Evolutionary conservation across 1,139 yeast genomes (phyloP).

Genomic region (Geotrichum citri-aurantii): DNA sequence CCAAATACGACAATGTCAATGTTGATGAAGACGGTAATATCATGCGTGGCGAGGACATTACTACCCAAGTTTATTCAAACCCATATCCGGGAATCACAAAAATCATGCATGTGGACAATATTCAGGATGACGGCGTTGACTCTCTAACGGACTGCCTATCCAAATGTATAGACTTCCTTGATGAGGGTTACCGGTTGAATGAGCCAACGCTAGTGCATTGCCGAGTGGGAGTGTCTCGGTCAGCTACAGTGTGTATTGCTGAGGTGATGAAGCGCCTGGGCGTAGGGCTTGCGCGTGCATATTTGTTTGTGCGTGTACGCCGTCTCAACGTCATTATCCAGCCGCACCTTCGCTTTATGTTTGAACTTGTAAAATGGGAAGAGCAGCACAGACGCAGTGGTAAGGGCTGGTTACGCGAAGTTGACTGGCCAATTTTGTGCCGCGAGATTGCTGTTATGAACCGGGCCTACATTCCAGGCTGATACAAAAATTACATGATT

Average conservation of each 20-base stretch:
- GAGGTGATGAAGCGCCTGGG: slow-evolving; percentile 72
- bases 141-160: slow-evolving; percentile 40
- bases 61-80: slow-evolving; percentile 16
- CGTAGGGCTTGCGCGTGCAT: slow-evolving; percentile 65
- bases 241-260: slow-evolving; percentile 87
- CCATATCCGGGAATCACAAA: slow-evolving; percentile 30
- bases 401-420: slow-evolving; percentile 50
- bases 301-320: slow-evolving; percentile 73
- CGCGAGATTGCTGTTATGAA: slow-evolving; percentile 76
- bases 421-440: slow-evolving; percentile 89
- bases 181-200: slow-evolving; percentile 35
- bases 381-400: slow-evolving; percentile 40
- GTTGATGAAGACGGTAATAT: slow-evolving; percentile 9
- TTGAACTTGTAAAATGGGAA: slow-evolving; percentile 77
- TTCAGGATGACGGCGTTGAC: slow-evolving; percentile 50
- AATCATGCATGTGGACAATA: slow-evolving; percentile 40
- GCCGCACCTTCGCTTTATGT: slow-evolving; percentile 81
- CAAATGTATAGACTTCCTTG: slow-evolving; percentile 42
- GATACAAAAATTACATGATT: neutral
- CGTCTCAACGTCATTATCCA: slow-evolving; percentile 84
- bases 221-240: slow-evolving; percentile 85
- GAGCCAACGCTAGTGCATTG: slow-evolving; percentile 74
- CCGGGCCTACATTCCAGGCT: slow-evolving; percentile 46
- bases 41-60: slow-evolving; percentile 1
- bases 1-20: slow-evolving; percentile 22